Conservation (phyloP, 495 filamentous ascomycete genomes). For the Penicillium salamii region DNA sequence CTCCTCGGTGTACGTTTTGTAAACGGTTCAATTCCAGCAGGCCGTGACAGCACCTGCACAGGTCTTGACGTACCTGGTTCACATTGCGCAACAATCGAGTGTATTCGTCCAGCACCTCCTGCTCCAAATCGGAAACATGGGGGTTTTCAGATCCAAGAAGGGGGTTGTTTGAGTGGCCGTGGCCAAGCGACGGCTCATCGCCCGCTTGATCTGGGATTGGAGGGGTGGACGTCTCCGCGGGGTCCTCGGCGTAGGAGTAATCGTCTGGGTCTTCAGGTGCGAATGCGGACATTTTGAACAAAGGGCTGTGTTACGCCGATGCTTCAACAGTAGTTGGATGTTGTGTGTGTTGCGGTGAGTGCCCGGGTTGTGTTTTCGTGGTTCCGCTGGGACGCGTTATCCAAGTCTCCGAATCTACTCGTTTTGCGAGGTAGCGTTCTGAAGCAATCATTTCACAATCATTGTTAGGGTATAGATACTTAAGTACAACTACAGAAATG, state of each 20-base stretch:
- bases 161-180: slow-evolving; percentile 32
- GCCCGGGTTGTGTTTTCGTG: not conserved
- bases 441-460: too few relatives aligned
- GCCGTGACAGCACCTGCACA: too few relatives aligned
- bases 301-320: not conserved
- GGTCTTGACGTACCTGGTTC: slow-evolving; percentile 63
- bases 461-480: too few relatives aligned
- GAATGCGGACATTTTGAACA: slow-evolving; percentile 29
- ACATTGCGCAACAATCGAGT: slow-evolving; percentile 82
- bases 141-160: slow-evolving; percentile 39
- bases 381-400: slow-evolving; percentile 3
- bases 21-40: too few relatives aligned
- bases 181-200: slow-evolving; percentile 13
- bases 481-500: too few relatives aligned
- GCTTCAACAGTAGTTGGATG: not conserved
- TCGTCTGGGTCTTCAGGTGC: slow-evolving; percentile 22
- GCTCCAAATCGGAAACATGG: slow-evolving; percentile 69
- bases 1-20: too few relatives aligned
- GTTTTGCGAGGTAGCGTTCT: too few relatives aligned
- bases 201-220: slow-evolving; percentile 15
- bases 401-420: not conserved
- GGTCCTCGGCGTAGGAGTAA: slow-evolving; percentile 21
- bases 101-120: slow-evolving; percentile 94
- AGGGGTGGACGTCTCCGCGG: slow-evolving; percentile 20
- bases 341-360: not conserved